These are phyloP conservation scores for Aspergillus aculeatus DNA, from an alignment of 2,329 filamentous ascomycete species.

Conservation along the genomic window DNA sequence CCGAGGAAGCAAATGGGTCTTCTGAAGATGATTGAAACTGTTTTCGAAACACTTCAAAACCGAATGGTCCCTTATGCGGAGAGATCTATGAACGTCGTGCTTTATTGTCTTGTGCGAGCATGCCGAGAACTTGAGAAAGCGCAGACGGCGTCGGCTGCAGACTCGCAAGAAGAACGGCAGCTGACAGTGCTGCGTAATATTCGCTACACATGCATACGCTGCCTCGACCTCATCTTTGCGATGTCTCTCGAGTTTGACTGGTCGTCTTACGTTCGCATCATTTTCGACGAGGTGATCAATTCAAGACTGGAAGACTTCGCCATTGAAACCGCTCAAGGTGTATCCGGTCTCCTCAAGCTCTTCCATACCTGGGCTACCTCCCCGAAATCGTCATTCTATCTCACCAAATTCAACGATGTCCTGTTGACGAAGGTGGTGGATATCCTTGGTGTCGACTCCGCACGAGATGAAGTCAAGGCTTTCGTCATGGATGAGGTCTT, in stretches of 20 bases:
- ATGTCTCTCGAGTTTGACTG: constrained; percentile 71
- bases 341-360: constrained; percentile 78
- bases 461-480: constrained; percentile 82
- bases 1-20: constrained; percentile 84
- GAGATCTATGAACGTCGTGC: constrained; percentile 69
- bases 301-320: constrained; percentile 77
- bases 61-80: constrained; percentile 67
- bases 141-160: constrained; percentile 25
- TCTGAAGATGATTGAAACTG: constrained; percentile 83
- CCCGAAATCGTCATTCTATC: constrained; percentile 64
- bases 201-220: constrained; percentile 68
- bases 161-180: constrained; percentile 32
- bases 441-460: constrained; percentile 68
- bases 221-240: constrained; percentile 73
- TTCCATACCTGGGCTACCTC: constrained; percentile 77
- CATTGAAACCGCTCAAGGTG: constrained; percentile 80
- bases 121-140: constrained; percentile 53
- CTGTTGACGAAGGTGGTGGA: constrained; percentile 71
- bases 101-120: constrained; percentile 76
- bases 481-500: constrained; percentile 75
- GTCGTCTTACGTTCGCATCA: constrained; percentile 65
- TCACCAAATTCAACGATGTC: constrained; percentile 59
- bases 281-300: constrained; percentile 73
- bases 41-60: constrained; percentile 79
- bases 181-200: constrained; percentile 49